Evolutionary conservation across 768 basidiomycete species (phyloP), one percentile per base, ranked within the genome.

Genomic region (Hericium coralloides): DNA sequence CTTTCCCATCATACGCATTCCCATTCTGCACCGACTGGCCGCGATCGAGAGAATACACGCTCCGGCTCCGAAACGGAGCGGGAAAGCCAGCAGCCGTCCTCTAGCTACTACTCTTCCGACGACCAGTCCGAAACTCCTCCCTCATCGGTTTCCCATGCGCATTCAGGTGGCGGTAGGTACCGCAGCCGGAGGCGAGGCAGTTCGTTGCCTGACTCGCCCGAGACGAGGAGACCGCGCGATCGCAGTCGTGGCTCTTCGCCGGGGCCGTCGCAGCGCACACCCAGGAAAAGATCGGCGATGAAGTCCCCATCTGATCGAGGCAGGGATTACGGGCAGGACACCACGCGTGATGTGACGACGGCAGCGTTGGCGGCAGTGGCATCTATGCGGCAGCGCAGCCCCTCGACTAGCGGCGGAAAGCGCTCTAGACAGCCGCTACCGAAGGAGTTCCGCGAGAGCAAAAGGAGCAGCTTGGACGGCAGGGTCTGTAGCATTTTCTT

Each of bases 51-150:
- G 47, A 62, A 59, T 63, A 61, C 70, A 58, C 63, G 69, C 61
- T 91, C 89, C 7, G 89, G 89, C 36, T 91, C 88, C 2, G 90
- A 91, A 68, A 92, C 89, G 0, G 90, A 92, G 68, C 82, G 87
- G 47, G 88, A 90, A 69, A 78, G 75, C 39, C 63, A 68, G 39
- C 68, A 68, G n/a, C 22, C 49, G 9, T 62, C 63, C 4, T 52
- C 53, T n/a, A 18, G 55, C 39, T 38, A 65, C 57, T 50, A 64
- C 59, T 74, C 76, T 17, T 71, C 70, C 9, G 78, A 74, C 53
- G 74, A 75, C 45, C 68, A 68, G 48, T 62, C 71, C 17, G 64
- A 67, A 18, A 73, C 77, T 7, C 74, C 76, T 4, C 71, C 74
- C 0, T 67, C 70, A n/a, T 62, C 66, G 26, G 51, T 54, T 47